phyloP scores from a whole-genome alignment of 2,329 filamentous ascomycete genomes.

The Emergomyces orientalis region DNA sequence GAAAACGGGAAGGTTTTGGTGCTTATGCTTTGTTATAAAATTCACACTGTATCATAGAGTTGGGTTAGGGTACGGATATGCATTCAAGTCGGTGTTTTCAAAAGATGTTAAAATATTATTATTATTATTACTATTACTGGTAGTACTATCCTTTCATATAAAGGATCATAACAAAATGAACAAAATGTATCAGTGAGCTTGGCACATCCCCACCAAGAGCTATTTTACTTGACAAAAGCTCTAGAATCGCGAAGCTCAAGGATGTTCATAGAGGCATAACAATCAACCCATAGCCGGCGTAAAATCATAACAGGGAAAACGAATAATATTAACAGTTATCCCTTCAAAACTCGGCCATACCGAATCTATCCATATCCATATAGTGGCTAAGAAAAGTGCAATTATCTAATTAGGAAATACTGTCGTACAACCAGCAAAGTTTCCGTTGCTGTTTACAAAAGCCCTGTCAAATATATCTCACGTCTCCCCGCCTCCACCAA shows the following conservation, averaged over 20 bases:
- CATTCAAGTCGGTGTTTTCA: neutral
- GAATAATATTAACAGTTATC: neutral
- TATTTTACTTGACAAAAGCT: neutral
- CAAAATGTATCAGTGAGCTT: neutral
- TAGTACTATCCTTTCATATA: neutral
- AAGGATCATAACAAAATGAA: neutral
- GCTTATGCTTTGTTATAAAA: neutral
- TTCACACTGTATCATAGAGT: slow-evolving; percentile 1
- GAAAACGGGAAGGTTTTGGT: neutral
- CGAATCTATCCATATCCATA: neutral
- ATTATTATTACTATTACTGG: neutral
- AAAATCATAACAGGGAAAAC: no score
- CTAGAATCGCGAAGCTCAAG: neutral
- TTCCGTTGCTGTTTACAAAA: neutral
- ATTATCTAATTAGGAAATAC: neutral
- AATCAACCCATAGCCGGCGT: no score
- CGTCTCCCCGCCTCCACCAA: neutral
- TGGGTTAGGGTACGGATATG: neutral
- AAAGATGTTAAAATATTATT: neutral
- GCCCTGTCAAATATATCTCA: neutral
- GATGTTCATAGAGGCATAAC: no score
- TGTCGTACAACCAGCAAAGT: neutral
- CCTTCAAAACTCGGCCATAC: neutral
- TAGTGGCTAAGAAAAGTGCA: neutral
- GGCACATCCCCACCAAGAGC: no score